A percentile compares a stretch with the other conserved stretches of the same genome.
These are phyloP conservation scores for Entomortierella chlamydospora DNA, from an alignment of 192 early-diverging fungal genomes.

Conservation along the genomic window DNA sequence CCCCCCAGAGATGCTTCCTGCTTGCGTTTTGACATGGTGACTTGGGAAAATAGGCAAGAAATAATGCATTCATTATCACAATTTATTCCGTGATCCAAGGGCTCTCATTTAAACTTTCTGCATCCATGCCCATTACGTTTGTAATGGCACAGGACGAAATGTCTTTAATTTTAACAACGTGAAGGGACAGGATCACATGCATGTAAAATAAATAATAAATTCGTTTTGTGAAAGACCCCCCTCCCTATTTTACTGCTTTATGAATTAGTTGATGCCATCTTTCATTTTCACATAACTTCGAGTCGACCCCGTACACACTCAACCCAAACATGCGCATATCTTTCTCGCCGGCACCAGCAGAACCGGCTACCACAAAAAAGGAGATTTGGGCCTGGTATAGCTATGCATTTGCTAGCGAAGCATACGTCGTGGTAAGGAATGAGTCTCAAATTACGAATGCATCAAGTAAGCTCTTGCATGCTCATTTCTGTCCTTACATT, in stretches of 20 bases:
- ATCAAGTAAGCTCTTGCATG: too few relatives aligned
- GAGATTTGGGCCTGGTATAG: slow-evolving; percentile 56
- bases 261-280: too few relatives aligned
- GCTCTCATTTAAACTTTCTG: too few relatives aligned
- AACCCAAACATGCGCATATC: slow-evolving; percentile 34
- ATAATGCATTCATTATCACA: background rate
- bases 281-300: too few relatives aligned
- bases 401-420: slow-evolving; percentile 58
- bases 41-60: background rate
- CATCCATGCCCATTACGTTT: too few relatives aligned
- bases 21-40: slow-evolving; percentile 39
- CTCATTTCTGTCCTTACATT: background rate
- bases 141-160: too few relatives aligned
- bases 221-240: too few relatives aligned
- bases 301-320: too few relatives aligned
- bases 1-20: slow-evolving; percentile 14
- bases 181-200: too few relatives aligned
- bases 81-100: background rate
- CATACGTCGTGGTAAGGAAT: slow-evolving; percentile 46
- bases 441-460: background rate
- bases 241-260: too few relatives aligned
- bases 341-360: slow-evolving; percentile 39
- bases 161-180: too few relatives aligned
- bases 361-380: slow-evolving; percentile 29
- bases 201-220: too few relatives aligned